phyloP scores from a whole-genome alignment of 2,329 filamentous ascomycete genomes.

The Sclerotinia trifoliorum region DNA sequence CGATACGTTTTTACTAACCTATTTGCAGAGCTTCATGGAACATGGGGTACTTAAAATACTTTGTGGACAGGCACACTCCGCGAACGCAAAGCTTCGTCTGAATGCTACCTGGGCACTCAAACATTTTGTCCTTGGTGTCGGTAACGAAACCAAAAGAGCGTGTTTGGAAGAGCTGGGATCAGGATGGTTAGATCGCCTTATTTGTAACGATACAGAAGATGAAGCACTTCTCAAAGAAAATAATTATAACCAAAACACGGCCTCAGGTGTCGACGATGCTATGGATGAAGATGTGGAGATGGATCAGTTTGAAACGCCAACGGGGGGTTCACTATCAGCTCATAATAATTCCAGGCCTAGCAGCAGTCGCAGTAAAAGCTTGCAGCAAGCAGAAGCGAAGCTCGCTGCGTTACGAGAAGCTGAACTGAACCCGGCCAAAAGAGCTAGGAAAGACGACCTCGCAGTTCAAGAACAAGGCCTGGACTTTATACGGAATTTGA shows the following conservation, averaged over 20 bases:
- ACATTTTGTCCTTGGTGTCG: slow-evolving; percentile 74
- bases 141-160: slow-evolving; percentile 69
- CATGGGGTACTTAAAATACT: slow-evolving; percentile 73
- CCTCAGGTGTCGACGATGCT: slow-evolving; percentile 40
- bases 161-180: slow-evolving; percentile 76
- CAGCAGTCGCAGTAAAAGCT: slow-evolving; percentile 37
- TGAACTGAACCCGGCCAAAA: slow-evolving; percentile 66
- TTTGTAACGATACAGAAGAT: slow-evolving; percentile 63
- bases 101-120: slow-evolving; percentile 94
- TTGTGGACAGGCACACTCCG: slow-evolving; percentile 80
- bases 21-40: slow-evolving; percentile 63
- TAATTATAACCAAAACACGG: slow-evolving; percentile 27
- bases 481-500: slow-evolving; percentile 85
- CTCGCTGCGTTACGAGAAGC: slow-evolving; percentile 57
- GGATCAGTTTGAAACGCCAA: slow-evolving; percentile 46
- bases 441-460: slow-evolving; percentile 73
- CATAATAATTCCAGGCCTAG: slow-evolving; percentile 31
- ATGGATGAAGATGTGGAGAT: slow-evolving; percentile 60
- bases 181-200: slow-evolving; percentile 76
- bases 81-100: slow-evolving; percentile 73
- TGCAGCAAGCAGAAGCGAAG: slow-evolving; percentile 52
- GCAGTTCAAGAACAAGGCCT: slow-evolving; percentile 89
- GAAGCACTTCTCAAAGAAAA: slow-evolving; percentile 45
- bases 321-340: slow-evolving; percentile 29
- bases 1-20: slow-evolving; percentile 16